A percentile compares a stretch with the other conserved stretches of the same genome.
Evolutionary conservation across 1,284 basidiomycete genomes (phyloP).

Genomic region (Mrakiaceae sp.): DNA sequence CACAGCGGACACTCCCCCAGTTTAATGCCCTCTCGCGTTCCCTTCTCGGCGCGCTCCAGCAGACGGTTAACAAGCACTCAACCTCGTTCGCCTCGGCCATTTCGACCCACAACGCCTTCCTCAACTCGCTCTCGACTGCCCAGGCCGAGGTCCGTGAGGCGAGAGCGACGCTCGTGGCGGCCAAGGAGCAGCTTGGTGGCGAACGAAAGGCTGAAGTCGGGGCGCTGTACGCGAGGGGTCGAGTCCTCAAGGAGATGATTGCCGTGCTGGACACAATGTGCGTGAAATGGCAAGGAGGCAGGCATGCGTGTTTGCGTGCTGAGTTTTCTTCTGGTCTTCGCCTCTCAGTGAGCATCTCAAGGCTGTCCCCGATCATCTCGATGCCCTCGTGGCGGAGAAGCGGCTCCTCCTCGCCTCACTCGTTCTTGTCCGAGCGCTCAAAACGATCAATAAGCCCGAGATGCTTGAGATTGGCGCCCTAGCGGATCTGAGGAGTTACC

Average conservation of each 20-base stretch:
- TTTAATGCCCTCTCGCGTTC: slow-evolving; percentile 29
- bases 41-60: slow-evolving; percentile 30
- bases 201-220: slow-evolving; percentile 55
- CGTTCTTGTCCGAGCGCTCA: slow-evolving; percentile 76
- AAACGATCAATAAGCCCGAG: slow-evolving; percentile 81
- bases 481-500: slow-evolving; percentile 75
- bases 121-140: slow-evolving; percentile 56
- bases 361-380: slow-evolving; percentile 80
- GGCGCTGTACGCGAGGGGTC: slow-evolving; percentile 69
- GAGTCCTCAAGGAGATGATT: slow-evolving; percentile 82
- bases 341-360: slow-evolving; percentile 72
- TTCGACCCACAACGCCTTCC: slow-evolving; percentile 68
- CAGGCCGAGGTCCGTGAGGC: slow-evolving; percentile 62
- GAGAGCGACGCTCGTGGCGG: slow-evolving; percentile 60
- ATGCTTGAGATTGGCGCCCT: slow-evolving; percentile 91
- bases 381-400: slow-evolving; percentile 92
- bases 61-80: slow-evolving; percentile 58
- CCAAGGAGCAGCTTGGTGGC: slow-evolving; percentile 62
- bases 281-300: not conserved
- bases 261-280: slow-evolving; percentile 81
- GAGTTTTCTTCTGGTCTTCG: slow-evolving; percentile 5
- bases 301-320: not conserved
- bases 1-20: slow-evolving; percentile 22
- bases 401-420: slow-evolving; percentile 80
- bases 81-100: slow-evolving; percentile 82